Evolutionary conservation across 805 yeast species (phyloP).

Genomic region (Blastobotrys peoriensis): DNA sequence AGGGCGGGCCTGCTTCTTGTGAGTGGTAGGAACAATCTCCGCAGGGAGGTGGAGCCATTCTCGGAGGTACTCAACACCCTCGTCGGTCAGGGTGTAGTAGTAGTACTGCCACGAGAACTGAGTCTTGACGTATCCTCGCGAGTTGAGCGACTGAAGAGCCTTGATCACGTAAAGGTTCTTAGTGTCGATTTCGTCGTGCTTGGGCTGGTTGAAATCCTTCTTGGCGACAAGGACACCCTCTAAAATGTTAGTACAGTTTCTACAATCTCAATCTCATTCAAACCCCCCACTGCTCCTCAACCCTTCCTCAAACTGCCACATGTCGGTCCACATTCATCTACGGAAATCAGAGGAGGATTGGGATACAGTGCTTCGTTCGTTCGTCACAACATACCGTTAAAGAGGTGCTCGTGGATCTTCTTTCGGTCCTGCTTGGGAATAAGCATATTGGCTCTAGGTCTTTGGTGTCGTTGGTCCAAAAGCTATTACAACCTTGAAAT

Average conservation of each 20-base stretch:
- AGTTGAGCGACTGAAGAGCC: slow-evolving; percentile 98
- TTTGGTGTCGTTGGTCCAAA: slow-evolving; percentile 2
- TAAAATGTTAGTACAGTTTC: slow-evolving; percentile 26
- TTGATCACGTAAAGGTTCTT: slow-evolving; percentile 96
- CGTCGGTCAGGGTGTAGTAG: slow-evolving; percentile 99
- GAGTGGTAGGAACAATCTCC: slow-evolving; percentile 97
- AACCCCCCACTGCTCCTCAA: too few species aligned
- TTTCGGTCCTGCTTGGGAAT: slow-evolving; percentile 99
- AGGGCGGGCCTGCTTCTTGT: slow-evolving; percentile 91
- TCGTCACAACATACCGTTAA: slow-evolving; percentile 65
- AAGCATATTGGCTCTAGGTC: slow-evolving; percentile 61
- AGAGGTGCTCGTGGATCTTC: slow-evolving; percentile 98
- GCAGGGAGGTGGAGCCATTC: slow-evolving; percentile 98
- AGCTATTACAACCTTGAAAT: slow-evolving; percentile 1
- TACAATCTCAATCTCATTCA: neutral
- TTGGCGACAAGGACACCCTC: slow-evolving; percentile 99
- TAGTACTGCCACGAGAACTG: slow-evolving; percentile 99
- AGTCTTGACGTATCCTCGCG: slow-evolving; percentile 98
- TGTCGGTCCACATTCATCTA: too few species aligned
- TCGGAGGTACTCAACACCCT: slow-evolving; percentile 98
- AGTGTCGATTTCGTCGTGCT: slow-evolving; percentile 98
- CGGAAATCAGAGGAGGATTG: too few species aligned
- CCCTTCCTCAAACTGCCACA: too few species aligned
- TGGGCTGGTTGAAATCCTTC: slow-evolving; percentile 96
- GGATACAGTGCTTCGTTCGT: too few species aligned